Evolutionary conservation across 2,329 filamentous ascomycete genomes (phyloP), one percentile per base, ranked within the genome.

Genomic region (Neophaeococcomyces aloes): DNA sequence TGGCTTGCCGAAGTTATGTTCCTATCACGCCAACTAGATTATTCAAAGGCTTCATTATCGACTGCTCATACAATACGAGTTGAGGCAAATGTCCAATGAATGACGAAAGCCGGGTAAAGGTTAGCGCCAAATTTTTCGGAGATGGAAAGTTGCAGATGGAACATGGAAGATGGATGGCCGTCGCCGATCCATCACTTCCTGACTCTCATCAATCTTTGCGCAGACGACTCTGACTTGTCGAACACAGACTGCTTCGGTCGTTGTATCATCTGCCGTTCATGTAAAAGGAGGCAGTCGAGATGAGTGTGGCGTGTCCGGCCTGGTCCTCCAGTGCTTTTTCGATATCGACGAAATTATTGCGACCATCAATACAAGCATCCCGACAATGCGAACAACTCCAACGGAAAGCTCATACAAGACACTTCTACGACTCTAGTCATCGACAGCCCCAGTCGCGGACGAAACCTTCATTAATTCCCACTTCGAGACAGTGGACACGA

Each of bases 261-360:
- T 3, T 21, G 14, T n/a, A 18, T 21, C 15, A 7, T 17, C 11
- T 27, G 15, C 19, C 17, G n/a, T 41, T 29, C 10, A 41, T 41
- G 38, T 41, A 41, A 29, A 11, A 11, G n/a, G 3, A 7, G 10
- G 11, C 11, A 2, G 21, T 29, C 3, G 27, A 53, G 41, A 67
- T 67, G 64, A 66, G 61, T 55, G 56, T 61, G 46, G 53, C 56
- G 48, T 58, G 60, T 48, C 57, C 62, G 46, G 58, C 60, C 46
- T 59, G 67, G 58, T 65, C 64, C 45, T 63, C 65, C 53, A 62
- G 61, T 48, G 61, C 62, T 56, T 61, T 45, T 36, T 46, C 62
- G 48, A 49, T 68, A 47, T 64, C 65, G 52, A 57, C 61, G 49
- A 62, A 63, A 53, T 56, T 69, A 44, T 51, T 69, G 49, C 59